These are phyloP conservation scores for Lentinula detonsa DNA, from an alignment of 768 basidiomycete species.

Conservation along the genomic window DNA sequence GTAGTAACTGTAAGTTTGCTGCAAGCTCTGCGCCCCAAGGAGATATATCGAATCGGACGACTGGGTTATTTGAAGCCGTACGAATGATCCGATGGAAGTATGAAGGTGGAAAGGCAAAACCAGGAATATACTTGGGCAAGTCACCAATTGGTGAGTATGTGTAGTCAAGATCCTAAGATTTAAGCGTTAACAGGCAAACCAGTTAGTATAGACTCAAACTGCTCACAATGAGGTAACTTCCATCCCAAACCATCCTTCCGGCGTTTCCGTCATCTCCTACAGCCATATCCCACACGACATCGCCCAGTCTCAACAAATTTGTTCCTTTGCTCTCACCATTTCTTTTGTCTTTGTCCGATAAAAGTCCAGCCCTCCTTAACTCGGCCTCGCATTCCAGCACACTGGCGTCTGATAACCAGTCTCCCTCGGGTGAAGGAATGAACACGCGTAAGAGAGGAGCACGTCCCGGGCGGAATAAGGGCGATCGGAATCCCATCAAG, in stretches of 20 bases:
- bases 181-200: not conserved
- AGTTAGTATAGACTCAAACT: not conserved
- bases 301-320: constrained; percentile 59
- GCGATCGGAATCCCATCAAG: constrained; percentile 38
- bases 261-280: constrained; percentile 83
- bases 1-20: constrained; percentile 65
- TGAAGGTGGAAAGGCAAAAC: constrained; percentile 78
- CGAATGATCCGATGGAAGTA: constrained; percentile 86
- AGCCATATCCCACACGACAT: constrained; percentile 84
- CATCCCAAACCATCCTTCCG: constrained; percentile 84
- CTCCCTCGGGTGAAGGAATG: constrained; percentile 80
- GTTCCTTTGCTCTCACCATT: not conserved
- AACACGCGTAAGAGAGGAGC: constrained; percentile 78
- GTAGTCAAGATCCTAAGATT: constrained; percentile 75
- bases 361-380: constrained; percentile 61
- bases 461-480: constrained; percentile 62
- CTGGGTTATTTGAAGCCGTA: constrained; percentile 48
- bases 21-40: constrained; percentile 81
- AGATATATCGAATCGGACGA: constrained; percentile 67
- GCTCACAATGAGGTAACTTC: constrained; percentile 80
- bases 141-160: constrained; percentile 73
- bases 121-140: constrained; percentile 73
- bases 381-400: constrained; percentile 80
- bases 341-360: constrained; percentile 7
- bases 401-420: constrained; percentile 80